phyloP scores from a whole-genome alignment of 1,284 basidiomycete genomes.

The Fistulina hepatica region DNA sequence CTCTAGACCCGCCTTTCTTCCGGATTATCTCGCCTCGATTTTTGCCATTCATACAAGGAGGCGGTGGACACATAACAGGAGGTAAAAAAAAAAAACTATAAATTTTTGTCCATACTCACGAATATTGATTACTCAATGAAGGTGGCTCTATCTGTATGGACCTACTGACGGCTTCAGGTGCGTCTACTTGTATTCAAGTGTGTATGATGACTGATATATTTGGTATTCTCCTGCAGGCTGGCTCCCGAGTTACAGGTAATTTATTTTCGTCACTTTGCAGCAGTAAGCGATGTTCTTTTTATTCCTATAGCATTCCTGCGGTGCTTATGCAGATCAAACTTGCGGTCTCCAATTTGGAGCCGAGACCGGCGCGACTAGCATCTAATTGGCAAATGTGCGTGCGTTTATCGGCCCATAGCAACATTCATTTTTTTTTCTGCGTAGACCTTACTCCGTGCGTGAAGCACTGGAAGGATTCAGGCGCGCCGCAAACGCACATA shows the following conservation, averaged over 20 bases:
- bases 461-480: constrained; percentile 48
- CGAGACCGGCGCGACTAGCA: constrained; percentile 43
- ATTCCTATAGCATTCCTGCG: constrained; percentile 37
- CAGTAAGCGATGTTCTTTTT: constrained; percentile 3
- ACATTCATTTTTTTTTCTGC: constrained; percentile 2
- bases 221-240: constrained; percentile 30
- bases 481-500: constrained; percentile 44
- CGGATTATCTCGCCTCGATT: constrained; percentile 52
- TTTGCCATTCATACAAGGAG: constrained; percentile 48
- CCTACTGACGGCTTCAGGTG: constrained; percentile 48
- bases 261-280: not conserved
- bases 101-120: not conserved
- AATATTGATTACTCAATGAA: constrained; percentile 15
- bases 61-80: constrained; percentile 52
- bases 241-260: constrained; percentile 53
- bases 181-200: constrained; percentile 12
- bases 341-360: constrained; percentile 48
- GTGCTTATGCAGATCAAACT: constrained; percentile 53
- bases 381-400: constrained; percentile 27
- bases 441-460: constrained; percentile 35
- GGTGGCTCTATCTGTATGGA: constrained; percentile 64
- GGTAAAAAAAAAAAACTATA: constrained; percentile 26
- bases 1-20: constrained; percentile 51
- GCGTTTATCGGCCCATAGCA: not conserved
- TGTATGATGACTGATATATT: not conserved